Base-by-base conservation (phyloP, 2,329 filamentous ascomycete species). In the Fusarium virguliforme region DNA sequence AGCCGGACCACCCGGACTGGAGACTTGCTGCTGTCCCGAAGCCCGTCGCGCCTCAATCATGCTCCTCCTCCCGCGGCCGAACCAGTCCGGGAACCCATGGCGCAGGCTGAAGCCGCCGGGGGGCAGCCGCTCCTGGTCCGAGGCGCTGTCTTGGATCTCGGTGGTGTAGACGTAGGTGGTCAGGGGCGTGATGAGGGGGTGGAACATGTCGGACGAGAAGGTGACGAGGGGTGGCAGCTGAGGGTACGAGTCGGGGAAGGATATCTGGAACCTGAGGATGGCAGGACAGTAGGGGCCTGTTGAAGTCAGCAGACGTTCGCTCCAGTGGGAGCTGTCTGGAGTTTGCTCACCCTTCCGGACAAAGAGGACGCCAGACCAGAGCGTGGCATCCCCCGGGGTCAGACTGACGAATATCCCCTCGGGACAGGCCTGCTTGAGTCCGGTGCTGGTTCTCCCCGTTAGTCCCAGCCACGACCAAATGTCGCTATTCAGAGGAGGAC, bases 121-220 rank as follows among this genome's bases (percentile, higher is more conserved):
- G 0, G 94, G 93, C 58, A 98, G 83, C 13, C 93, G 86, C 78
- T 97, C 93, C 35, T 94, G 91, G 74, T 97, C 94, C 2, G 90
- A 92, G 8, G 94, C 93, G 79, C 88, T 88, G 67, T 90, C 91
- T 67, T 92, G 89, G 37, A 92, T 89, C 63, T 92, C 91, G 68
- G 93, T 94, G 43, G 94, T 92, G 83, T 97, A 97, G 78, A 94
- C 96, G 82, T 97, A 97, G 4, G 94, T 97, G n/a, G 94, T 97
- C 68, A 97, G 86, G 38, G 96, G 95, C 8, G 95, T 94, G 73
- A 98, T 91, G 43, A 99, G 86, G 18, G 95, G 95, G 79, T 99
- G 95, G 80, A 98, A 99, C 73, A 98, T 92, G 79, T 98, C 95
- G 74, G 94, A 97, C 50, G 90, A 89, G 81, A 99, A 97, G 60